Evolutionary conservation across 2,329 filamentous ascomycete species (phyloP).

Genomic region (Fusarium torulosum): DNA sequence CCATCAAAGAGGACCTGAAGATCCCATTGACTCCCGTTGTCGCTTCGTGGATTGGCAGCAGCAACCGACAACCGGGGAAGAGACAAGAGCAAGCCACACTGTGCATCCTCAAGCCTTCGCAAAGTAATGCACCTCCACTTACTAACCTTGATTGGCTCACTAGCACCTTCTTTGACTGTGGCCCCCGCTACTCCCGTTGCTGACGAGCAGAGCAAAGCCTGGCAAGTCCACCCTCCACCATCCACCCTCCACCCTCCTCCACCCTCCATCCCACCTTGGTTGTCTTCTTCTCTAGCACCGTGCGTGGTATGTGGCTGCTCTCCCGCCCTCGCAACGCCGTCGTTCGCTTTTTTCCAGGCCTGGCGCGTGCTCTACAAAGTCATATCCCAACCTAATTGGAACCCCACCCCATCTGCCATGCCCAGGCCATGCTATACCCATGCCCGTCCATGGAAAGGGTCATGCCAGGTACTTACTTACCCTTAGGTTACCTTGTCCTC

Average conservation of each 20-base stretch:
- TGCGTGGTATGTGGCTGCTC: conserved; percentile 49
- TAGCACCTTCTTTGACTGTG: conserved; percentile 17
- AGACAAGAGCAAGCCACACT: conserved; percentile 24
- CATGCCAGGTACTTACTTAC: conserved; percentile 33
- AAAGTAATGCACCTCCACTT: conserved; percentile 18
- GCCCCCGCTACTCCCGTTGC: conserved; percentile 36
- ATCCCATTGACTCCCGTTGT: conserved; percentile 24
- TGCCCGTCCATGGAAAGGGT: conserved; percentile 5
- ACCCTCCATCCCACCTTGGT: conserved; percentile 40
- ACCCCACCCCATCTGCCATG: conserved; percentile 34
- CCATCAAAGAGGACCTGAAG: conserved; percentile 17
- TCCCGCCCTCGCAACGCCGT: conserved; percentile 39
- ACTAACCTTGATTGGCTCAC: conserved; percentile 29
- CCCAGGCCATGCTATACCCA: conserved; percentile 1
- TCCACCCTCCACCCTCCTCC: too few relatives aligned
- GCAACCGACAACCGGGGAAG: conserved; percentile 8
- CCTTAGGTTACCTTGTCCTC: conserved; percentile 37
- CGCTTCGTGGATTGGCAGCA: conserved; percentile 8
- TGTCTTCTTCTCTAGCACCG: conserved; percentile 34
- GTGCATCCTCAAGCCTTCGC: conserved; percentile 20
- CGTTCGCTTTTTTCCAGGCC: conserved; percentile 36
- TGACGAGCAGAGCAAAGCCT: conserved; percentile 29
- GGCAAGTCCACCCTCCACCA: conserved; percentile 27
- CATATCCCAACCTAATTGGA: conserved; percentile 42
- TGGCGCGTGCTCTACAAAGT: conserved; percentile 40